These are phyloP conservation scores for Aegilops tauschii DNA, from an alignment of 176 grass and related monocot genomes.

Conservation along the genomic window DNA sequence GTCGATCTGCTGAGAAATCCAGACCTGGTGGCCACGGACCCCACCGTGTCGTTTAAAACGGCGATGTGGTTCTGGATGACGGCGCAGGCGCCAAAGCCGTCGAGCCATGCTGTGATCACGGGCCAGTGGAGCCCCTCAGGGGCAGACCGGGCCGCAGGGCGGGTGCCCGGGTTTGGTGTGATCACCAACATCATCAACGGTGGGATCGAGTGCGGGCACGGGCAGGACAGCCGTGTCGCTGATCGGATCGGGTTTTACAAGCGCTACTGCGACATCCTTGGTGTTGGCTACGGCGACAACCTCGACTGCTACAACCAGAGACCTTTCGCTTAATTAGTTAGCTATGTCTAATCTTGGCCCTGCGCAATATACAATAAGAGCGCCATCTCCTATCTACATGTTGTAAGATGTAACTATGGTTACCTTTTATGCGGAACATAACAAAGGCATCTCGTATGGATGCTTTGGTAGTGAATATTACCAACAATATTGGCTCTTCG, in stretches of 20 bases:
- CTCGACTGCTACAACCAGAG: constrained; percentile 22
- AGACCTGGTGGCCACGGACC: constrained; percentile 16
- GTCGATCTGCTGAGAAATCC: constrained; percentile 30
- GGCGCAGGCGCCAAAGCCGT: constrained; percentile 37
- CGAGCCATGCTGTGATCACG: constrained; percentile 43
- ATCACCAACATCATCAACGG: constrained; percentile 70
- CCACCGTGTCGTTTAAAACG: constrained; percentile 38
- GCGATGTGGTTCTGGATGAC: constrained; percentile 54
- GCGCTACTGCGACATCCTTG: constrained; percentile 46
- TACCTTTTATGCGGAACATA: no score
- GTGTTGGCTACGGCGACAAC: constrained; percentile 23
- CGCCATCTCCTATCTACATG: not conserved
- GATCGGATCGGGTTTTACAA: constrained; percentile 36
- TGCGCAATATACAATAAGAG: not conserved
- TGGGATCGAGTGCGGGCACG: constrained; percentile 31
- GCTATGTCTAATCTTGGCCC: not conserved
- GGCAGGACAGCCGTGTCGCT: not conserved
- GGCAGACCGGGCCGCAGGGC: not conserved
- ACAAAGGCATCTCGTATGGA: no score
- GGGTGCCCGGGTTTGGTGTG: constrained; percentile 30
- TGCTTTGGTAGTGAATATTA: no score
- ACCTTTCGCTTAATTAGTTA: not conserved
- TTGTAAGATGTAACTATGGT: not conserved
- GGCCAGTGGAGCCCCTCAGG: constrained; percentile 1
- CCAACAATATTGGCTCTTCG: no score